Percentiles rank a stretch among this genome's conserved stretches.
These are phyloP conservation scores for Phytophthora rubi DNA, from an alignment of 352 stramenopile genomes.

Conservation along the genomic window DNA sequence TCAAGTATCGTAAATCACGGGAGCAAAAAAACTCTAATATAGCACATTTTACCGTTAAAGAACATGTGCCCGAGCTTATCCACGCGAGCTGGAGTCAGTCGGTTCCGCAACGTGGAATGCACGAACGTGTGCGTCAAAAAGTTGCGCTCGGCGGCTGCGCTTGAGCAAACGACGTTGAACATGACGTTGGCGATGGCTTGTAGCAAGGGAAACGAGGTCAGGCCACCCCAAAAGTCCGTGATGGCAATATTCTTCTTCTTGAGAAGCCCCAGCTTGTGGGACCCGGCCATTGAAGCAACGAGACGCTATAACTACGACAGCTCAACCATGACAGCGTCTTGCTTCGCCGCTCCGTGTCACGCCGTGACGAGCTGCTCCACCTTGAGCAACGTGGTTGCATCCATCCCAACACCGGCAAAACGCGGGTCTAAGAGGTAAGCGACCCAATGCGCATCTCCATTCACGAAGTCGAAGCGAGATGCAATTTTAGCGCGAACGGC, in stretches of 20 bases:
- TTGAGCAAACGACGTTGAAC: not conserved
- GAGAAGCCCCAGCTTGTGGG: not conserved
- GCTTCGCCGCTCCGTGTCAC: not conserved
- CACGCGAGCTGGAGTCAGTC: not conserved
- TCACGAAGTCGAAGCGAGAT: not conserved
- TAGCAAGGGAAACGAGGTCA: not conserved
- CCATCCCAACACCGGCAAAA: not conserved
- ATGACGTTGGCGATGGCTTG: not conserved
- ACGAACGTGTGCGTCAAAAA: not conserved
- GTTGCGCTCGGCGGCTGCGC: not conserved
- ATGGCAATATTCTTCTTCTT: not conserved
- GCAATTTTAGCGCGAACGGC: not conserved
- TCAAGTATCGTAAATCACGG: too few species aligned
- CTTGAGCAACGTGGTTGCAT: not conserved
- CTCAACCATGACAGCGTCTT: not conserved
- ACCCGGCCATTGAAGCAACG: not conserved
- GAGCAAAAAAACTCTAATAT: too few species aligned
- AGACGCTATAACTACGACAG: not conserved
- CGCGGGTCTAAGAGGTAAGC: not conserved
- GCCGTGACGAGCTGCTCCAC: not conserved
- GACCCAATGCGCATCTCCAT: not conserved
- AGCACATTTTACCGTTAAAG: not conserved
- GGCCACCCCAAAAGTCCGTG: not conserved
- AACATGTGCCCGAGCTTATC: not conserved
- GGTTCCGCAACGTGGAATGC: not conserved